Evolutionary conservation across 805 yeast genomes (phyloP), one percentile per base, ranked within the genome.

Genomic region (Ogataea henricii): DNA sequence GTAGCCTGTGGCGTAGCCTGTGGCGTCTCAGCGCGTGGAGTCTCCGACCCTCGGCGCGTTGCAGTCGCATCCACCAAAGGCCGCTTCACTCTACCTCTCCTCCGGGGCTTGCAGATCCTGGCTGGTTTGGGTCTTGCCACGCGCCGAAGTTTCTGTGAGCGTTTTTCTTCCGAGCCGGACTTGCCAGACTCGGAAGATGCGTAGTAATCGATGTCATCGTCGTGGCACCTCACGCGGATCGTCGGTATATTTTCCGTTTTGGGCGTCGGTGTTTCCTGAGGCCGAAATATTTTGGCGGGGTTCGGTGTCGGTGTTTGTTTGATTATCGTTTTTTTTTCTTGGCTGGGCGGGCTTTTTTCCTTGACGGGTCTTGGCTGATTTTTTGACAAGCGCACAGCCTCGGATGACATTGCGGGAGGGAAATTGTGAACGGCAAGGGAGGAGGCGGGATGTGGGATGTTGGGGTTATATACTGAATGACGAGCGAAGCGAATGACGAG

Each of bases 101-200:
- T 8, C 8, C 8, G 34, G 3, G 34, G 17, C 16, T 30, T 30
- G 34, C 16, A 30, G n/a, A 30, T 30, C 14, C 30, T 27, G n/a
- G n/a, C 16, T 30, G 16, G 9, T 14, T 14, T 14, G 6, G 5
- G n/a, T 16, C 18, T 13, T 14, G 6, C 7, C 16, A 4, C n/a
- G n/a, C 34, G 34, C n/a, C n/a, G n/a, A n/a, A n/a, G n/a, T n/a
- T n/a, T n/a, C n/a, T n/a, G n/a, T n/a, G n/a, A n/a, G 16, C 18
- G 18, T 14, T 16, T n/a, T 14, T n/a, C 17, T 20, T 22, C 40
- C 21, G 40, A 37, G n/a, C 27, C 30, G 32, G 40, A 37, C 32
- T 18, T 40, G 16, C 23, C 27, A 14, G 47, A 36, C 29, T 35
- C 47, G 6, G 47, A 43, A 2, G 47, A 43, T 5, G 40, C 47